Evolutionary conservation across 2,329 filamentous ascomycete species (phyloP).

Genomic region (Stagonosporopsis tanaceti): DNA sequence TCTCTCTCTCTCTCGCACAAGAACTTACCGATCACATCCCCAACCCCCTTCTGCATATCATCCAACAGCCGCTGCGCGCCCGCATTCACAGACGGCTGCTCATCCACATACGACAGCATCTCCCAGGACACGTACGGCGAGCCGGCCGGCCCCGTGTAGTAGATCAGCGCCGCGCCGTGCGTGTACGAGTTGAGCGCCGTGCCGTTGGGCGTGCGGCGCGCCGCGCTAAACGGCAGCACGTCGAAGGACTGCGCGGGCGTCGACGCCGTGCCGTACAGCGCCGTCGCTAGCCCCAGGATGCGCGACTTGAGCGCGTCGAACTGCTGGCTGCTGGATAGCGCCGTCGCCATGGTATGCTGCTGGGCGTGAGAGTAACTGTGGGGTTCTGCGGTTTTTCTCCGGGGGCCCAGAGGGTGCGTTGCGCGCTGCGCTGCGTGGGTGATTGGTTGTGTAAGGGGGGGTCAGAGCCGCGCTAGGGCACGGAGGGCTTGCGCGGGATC

Average conservation of each 20-base stretch:
- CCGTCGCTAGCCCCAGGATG: slow-evolving; percentile 11
- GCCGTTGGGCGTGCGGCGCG: background rate
- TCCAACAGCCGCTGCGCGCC: slow-evolving; percentile 15
- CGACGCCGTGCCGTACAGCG: slow-evolving; percentile 7
- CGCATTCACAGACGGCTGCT: background rate
- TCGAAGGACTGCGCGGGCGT: background rate
- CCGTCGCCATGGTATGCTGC: background rate
- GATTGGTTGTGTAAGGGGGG: slow-evolving; percentile 1
- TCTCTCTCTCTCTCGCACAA: background rate
- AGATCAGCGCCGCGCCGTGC: slow-evolving; percentile 13
- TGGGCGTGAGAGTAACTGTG: too few species aligned
- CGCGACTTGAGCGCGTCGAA: slow-evolving; percentile 7
- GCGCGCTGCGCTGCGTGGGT: background rate
- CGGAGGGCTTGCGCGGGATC: background rate
- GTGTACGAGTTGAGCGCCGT: background rate
- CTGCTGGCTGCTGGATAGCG: background rate
- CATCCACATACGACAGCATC: slow-evolving; percentile 12
- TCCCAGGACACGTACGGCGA: slow-evolving; percentile 9
- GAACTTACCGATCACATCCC: slow-evolving; percentile 11
- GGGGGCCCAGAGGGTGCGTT: too few species aligned
- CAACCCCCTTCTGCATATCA: slow-evolving; percentile 16
- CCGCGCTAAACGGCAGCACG: slow-evolving; percentile 7
- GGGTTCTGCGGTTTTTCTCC: too few species aligned
- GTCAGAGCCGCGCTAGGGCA: background rate
- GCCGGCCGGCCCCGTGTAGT: slow-evolving; percentile 6